These are phyloP conservation scores for Sarcodon sp. DNA, from an alignment of 768 basidiomycete species.

Conservation along the genomic window DNA sequence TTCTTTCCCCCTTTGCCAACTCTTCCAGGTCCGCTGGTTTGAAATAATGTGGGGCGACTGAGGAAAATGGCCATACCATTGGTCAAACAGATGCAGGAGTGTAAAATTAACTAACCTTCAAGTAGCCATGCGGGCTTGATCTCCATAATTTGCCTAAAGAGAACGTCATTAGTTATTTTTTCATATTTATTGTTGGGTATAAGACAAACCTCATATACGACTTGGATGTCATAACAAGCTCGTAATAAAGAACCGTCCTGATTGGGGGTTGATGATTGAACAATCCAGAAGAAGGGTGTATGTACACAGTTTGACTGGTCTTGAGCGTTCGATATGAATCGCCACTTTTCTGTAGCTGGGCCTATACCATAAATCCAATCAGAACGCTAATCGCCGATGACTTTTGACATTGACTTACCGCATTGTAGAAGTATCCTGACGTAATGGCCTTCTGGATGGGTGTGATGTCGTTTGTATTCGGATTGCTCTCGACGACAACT, in stretches of 20 bases:
- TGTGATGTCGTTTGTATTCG: conserved; percentile 86
- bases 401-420: conserved; percentile 31
- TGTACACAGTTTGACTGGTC: conserved; percentile 91
- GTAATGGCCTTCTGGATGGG: conserved; percentile 94
- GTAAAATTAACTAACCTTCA: conserved; percentile 45
- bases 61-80: conserved; percentile 2
- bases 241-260: conserved; percentile 86
- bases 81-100: not conserved
- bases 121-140: conserved; percentile 92
- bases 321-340: conserved; percentile 97
- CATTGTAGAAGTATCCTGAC: conserved; percentile 93
- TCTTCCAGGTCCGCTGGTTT: conserved; percentile 76
- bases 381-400: not conserved
- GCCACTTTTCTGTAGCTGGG: conserved; percentile 87
- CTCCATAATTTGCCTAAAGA: conserved; percentile 82
- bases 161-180: not conserved
- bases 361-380: conserved; percentile 27
- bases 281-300: conserved; percentile 90
- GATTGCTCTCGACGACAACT: conserved; percentile 75
- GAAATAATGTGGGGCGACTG: conserved; percentile 96
- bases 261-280: conserved; percentile 95
- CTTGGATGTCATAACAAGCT: conserved; percentile 94
- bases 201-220: conserved; percentile 71
- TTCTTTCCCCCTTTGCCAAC: conserved; percentile 70
- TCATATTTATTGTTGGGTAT: not conserved